A percentile compares a stretch with the other conserved stretches of the same genome.
Evolutionary conservation across 805 yeast genomes (phyloP).

Genomic region (Soucietia sequanensis): DNA sequence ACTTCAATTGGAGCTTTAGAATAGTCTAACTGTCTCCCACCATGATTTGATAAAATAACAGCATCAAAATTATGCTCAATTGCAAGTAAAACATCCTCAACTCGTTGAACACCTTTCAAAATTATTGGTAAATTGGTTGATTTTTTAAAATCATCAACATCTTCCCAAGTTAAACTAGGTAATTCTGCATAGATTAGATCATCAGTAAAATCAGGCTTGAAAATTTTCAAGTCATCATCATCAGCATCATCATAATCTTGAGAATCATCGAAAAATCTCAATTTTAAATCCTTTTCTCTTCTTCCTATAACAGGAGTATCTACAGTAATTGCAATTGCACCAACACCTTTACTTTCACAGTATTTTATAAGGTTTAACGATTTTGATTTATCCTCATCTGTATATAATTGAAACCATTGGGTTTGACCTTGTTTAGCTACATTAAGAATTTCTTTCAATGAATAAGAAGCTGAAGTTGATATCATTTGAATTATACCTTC

Average conservation of each 20-base stretch:
- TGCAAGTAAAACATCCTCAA: slow-evolving; percentile 75
- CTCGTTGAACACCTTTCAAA: slow-evolving; percentile 79
- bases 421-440: slow-evolving; percentile 65
- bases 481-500: slow-evolving; percentile 82
- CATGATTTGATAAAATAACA: slow-evolving; percentile 84
- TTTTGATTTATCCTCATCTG: slow-evolving; percentile 70
- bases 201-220: not conserved
- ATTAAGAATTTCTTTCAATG: slow-evolving; percentile 80
- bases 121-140: slow-evolving; percentile 61
- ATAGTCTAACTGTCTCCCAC: slow-evolving; percentile 85
- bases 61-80: slow-evolving; percentile 71
- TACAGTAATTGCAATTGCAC: slow-evolving; percentile 83
- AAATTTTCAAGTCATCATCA: not conserved
- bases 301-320: slow-evolving; percentile 93
- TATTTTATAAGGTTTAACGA: slow-evolving; percentile 61
- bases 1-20: slow-evolving; percentile 77
- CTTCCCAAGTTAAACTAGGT: slow-evolving; percentile 63
- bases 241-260: slow-evolving; percentile 41
- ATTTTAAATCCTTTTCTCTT: slow-evolving; percentile 82
- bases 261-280: too few relatives aligned
- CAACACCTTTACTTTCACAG: slow-evolving; percentile 72
- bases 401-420: slow-evolving; percentile 89
- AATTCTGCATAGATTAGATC: slow-evolving; percentile 30
- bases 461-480: slow-evolving; percentile 86
- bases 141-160: slow-evolving; percentile 53